Evolutionary conservation across 768 basidiomycete genomes (phyloP).

Genomic region (Boletus vermiculosoides): DNA sequence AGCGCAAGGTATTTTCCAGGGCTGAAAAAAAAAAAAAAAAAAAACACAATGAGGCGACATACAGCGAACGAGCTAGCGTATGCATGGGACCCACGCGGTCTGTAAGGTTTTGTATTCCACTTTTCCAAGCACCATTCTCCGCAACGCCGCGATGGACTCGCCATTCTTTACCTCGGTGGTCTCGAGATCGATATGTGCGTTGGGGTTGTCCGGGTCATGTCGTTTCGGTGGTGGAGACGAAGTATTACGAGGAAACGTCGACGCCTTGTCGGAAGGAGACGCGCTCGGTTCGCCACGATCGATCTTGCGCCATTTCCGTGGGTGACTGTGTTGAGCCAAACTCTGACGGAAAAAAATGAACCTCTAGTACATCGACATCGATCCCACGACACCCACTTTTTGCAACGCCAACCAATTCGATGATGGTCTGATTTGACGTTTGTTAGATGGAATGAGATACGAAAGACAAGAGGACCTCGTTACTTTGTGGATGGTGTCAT

Average conservation of each 20-base stretch:
- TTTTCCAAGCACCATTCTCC: constrained; percentile 54
- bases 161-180: constrained; percentile 41
- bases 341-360: constrained; percentile 3
- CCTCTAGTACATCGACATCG: background rate
- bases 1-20: too few species aligned
- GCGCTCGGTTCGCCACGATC: constrained; percentile 1
- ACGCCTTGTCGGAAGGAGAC: background rate
- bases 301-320: constrained; percentile 23
- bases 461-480: constrained; percentile 3
- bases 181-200: constrained; percentile 20
- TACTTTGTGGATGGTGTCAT: constrained; percentile 17
- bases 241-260: constrained; percentile 1
- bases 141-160: constrained; percentile 46
- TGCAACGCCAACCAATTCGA: constrained; percentile 58
- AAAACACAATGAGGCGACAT: constrained; percentile 8
- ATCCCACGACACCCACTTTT: constrained; percentile 38
- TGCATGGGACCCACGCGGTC: constrained; percentile 41
- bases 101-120: constrained; percentile 41
- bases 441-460: constrained; percentile 5
- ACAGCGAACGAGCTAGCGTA: background rate
- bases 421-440: constrained; percentile 34
- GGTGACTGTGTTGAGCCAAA: constrained; percentile 7
- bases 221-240: constrained; percentile 5
- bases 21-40: constrained; percentile 34
- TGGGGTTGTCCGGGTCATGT: background rate